Percentiles rank a stretch among this genome's conserved stretches.
These are phyloP conservation scores for Pichia membranifaciens DNA, from an alignment of 805 yeast species.

Conservation along the genomic window DNA sequence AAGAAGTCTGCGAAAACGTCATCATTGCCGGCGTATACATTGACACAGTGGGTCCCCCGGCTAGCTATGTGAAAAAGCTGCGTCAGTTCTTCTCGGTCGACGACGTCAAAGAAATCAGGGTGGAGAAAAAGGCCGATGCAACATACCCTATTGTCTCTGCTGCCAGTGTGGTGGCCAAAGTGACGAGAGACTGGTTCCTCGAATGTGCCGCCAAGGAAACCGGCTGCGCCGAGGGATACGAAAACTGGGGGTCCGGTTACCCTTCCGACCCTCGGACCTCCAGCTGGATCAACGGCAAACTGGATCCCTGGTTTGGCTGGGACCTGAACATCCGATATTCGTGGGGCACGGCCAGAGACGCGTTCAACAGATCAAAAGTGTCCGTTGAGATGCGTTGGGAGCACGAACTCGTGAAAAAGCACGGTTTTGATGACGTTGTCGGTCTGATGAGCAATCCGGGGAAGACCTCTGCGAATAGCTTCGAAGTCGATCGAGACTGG, in stretches of 20 bases:
- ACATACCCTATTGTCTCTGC: conserved; percentile 87
- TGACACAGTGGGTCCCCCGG: conserved; percentile 97
- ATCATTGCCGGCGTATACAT: conserved; percentile 69
- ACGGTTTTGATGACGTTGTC: conserved; percentile 9
- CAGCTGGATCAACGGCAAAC: conserved; percentile 58
- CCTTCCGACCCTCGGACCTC: conserved; percentile 88
- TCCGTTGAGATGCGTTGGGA: conserved; percentile 53
- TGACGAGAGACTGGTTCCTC: conserved; percentile 64
- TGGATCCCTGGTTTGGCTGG: conserved; percentile 86
- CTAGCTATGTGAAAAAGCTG: conserved; percentile 70
- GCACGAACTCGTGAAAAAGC: conserved; percentile 33
- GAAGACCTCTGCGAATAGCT: neutral
- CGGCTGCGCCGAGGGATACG: neutral
- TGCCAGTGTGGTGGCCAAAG: conserved; percentile 95
- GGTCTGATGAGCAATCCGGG: conserved; percentile 2
- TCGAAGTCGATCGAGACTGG: conserved; percentile 8
- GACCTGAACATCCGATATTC: conserved; percentile 66
- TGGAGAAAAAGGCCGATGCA: conserved; percentile 93
- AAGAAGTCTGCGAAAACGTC: conserved; percentile 39
- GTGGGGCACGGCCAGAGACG: conserved; percentile 89
- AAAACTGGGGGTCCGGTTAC: conserved; percentile 79
- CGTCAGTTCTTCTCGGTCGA: conserved; percentile 61
- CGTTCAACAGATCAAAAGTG: conserved; percentile 46
- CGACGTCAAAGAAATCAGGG: conserved; percentile 48
- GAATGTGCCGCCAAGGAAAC: conserved; percentile 14